Evolutionary conservation across 176 grass and related monocot genomes (phyloP), one percentile per base, ranked within the genome.

Genomic region (Areca catechu): DNA sequence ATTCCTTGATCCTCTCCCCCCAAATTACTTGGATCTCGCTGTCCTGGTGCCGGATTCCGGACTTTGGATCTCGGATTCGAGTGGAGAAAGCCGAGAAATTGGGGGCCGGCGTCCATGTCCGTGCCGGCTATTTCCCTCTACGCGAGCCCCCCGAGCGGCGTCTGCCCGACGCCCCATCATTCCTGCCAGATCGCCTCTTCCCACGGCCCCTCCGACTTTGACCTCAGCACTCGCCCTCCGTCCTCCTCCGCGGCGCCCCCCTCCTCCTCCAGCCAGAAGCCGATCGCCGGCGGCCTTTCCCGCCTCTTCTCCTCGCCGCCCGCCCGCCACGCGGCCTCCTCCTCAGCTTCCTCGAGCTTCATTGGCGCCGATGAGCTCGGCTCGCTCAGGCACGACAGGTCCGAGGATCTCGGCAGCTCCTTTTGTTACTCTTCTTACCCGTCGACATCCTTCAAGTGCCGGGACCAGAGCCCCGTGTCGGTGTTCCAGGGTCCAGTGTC

Each of bases 281-380:
- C 78, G 28, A 51, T 70, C 19, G 50, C 74, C 4, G 87, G 93
- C 0, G 93, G 93, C 5, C 75, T 91, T 27, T 97, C 93, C 28
- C 72, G 76, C 62, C 88, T 97, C 54, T 97, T 97, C 66, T 88
- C 87, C n/a, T 97, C 86, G 50, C 21, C 74, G 5, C 24, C 82
- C 30, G 16, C 77, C 37, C 63, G 74, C 15, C 65, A 70, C 15
- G 54, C 76, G 15, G 58, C 68, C 19, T 17, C 7, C 15, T 16
- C 58, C 24, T 4, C 24, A 12, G 12, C 63, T 52, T 50, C 69
- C 15, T 16, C 58, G 48, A 19, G 49, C 49, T 62, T 54, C 50
- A 10, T 18, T 5, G 24, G 25, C 24, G 24, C 18, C 20, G 57
- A 53, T 0, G 90, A 85, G 49, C 68, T 75, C 4, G 89, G 85